Evolutionary conservation across 2,329 filamentous ascomycete species (phyloP).

Genomic region (Teratosphaeriaceae sp.): DNA sequence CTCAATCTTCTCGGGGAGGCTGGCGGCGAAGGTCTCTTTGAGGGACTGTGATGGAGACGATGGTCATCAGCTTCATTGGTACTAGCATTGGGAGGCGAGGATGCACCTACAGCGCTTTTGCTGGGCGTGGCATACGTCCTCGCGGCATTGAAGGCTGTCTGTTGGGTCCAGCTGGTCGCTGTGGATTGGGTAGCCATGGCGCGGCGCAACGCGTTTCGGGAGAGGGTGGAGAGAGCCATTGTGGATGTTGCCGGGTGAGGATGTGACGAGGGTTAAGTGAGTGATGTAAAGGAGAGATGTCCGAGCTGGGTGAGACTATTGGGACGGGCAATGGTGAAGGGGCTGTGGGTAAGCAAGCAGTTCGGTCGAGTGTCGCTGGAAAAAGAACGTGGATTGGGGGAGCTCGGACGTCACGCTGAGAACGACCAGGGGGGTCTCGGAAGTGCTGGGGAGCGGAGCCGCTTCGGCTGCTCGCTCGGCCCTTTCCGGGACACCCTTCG

Average conservation of each 20-base stretch:
- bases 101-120: slow-evolving; percentile 69
- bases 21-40: slow-evolving; percentile 97
- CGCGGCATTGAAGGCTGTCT: slow-evolving; percentile 69
- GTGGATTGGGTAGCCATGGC: slow-evolving; percentile 58
- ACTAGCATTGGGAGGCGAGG: too few species aligned
- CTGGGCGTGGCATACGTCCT: slow-evolving; percentile 91
- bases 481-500: not conserved
- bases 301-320: slow-evolving; percentile 4
- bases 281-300: not conserved
- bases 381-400: slow-evolving; percentile 2
- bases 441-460: not conserved
- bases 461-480: not conserved
- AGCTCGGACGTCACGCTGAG: not conserved
- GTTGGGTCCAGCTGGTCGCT: slow-evolving; percentile 48
- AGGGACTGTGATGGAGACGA: slow-evolving; percentile 58
- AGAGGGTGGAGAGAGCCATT: slow-evolving; percentile 28
- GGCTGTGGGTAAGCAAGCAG: slow-evolving; percentile 6
- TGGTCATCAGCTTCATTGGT: too few species aligned
- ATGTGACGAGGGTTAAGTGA: slow-evolving; percentile 4
- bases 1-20: slow-evolving; percentile 93
- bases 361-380: not conserved
- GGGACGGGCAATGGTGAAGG: slow-evolving; percentile 4
- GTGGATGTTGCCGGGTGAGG: slow-evolving; percentile 14
- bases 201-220: slow-evolving; percentile 71
- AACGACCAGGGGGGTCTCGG: not conserved